Conservation (phyloP, 2,329 filamentous ascomycete genomes). For the Colletotrichum salicis region DNA sequence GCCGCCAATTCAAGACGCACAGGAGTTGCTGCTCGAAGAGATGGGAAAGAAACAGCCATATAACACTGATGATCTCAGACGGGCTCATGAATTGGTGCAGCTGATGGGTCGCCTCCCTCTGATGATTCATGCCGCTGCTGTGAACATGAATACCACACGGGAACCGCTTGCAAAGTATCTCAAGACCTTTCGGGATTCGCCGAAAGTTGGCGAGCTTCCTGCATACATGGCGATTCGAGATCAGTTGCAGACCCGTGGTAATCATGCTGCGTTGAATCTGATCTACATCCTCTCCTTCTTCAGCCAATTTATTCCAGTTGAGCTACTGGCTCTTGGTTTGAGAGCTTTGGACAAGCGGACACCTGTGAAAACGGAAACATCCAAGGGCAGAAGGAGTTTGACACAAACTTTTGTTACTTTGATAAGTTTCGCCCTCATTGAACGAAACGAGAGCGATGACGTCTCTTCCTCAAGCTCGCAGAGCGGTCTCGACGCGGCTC, state of each 20-base stretch:
- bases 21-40: conserved; percentile 70
- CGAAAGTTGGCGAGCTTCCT: conserved; percentile 61
- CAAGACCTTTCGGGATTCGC: conserved; percentile 65
- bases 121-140: conserved; percentile 74
- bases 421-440: conserved; percentile 63
- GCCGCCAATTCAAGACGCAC: conserved; percentile 67
- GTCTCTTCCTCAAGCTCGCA: conserved; percentile 53
- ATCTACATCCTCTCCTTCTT: conserved; percentile 74
- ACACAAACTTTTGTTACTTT: conserved; percentile 62
- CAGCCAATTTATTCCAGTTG: conserved; percentile 72
- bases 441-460: conserved; percentile 59
- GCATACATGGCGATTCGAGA: conserved; percentile 60
- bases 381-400: conserved; percentile 46
- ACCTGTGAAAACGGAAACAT: conserved; percentile 54
- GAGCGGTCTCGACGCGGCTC: conserved; percentile 40
- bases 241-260: conserved; percentile 58
- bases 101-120: conserved; percentile 73
- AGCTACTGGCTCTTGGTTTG: conserved; percentile 69
- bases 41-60: conserved; percentile 67
- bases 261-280: conserved; percentile 68
- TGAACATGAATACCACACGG: conserved; percentile 68
- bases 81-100: conserved; percentile 70
- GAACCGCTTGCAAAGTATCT: conserved; percentile 72
- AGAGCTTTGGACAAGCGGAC: conserved; percentile 57
- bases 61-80: conserved; percentile 63